These are phyloP conservation scores for Coemansia sp. DNA, from an alignment of 192 early-diverging fungal species.

Conservation along the genomic window DNA sequence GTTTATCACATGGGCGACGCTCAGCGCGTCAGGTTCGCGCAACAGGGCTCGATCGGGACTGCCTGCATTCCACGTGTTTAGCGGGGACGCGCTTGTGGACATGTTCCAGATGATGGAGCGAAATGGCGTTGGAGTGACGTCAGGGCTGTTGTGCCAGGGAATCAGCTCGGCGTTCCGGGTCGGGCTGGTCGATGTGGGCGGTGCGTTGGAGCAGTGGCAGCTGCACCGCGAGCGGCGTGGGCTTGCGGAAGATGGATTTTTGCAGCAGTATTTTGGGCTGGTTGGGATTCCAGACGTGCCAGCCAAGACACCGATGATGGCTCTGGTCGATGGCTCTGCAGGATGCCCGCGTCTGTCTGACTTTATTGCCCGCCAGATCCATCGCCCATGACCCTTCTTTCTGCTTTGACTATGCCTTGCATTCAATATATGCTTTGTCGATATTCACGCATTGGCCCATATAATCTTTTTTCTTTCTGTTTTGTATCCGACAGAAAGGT, in stretches of 20 bases:
- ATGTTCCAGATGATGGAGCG: slow-evolving; percentile 46
- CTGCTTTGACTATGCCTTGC: not conserved
- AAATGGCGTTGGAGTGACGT: slow-evolving; percentile 29
- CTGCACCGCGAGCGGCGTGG: slow-evolving; percentile 43
- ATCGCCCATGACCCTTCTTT: not conserved
- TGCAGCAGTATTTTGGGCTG: slow-evolving; percentile 34
- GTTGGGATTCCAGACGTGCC: slow-evolving; percentile 35
- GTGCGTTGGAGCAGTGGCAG: slow-evolving; percentile 52
- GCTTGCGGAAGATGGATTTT: slow-evolving; percentile 25
- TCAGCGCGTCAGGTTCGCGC: not conserved
- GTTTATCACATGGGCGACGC: slow-evolving; percentile 13
- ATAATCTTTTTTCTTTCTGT: not conserved
- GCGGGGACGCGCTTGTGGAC: slow-evolving; percentile 27
- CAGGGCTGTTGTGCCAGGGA: slow-evolving; percentile 45
- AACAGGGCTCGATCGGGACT: not conserved
- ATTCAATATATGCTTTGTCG: not conserved
- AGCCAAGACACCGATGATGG: slow-evolving; percentile 23
- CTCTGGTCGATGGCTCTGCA: slow-evolving; percentile 17
- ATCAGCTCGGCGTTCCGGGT: slow-evolving; percentile 36
- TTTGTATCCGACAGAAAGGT: too few relatives aligned
- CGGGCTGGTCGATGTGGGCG: slow-evolving; percentile 38
- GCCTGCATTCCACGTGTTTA: slow-evolving; percentile 10
- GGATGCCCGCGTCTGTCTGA: slow-evolving; percentile 27
- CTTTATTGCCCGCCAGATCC: not conserved
- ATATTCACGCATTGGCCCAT: not conserved